A percentile compares a stretch with the other conserved stretches of the same genome.
These are phyloP conservation scores for Huntiella bhutanensis DNA, from an alignment of 2,329 filamentous ascomycete species.

Conservation along the genomic window DNA sequence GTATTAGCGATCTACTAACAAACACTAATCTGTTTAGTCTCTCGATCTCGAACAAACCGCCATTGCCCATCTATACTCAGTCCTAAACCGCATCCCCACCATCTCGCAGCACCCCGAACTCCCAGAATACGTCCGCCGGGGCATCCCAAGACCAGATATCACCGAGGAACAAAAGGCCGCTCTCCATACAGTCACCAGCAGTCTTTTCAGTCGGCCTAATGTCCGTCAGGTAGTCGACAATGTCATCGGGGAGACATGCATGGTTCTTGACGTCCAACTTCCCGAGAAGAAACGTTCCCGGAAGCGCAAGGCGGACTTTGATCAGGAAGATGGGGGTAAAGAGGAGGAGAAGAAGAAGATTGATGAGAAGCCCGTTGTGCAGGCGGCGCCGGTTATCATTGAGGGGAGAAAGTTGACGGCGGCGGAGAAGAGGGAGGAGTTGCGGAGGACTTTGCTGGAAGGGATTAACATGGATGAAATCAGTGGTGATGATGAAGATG, in stretches of 20 bases:
- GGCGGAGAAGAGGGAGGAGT: constrained; percentile 2
- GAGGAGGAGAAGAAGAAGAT: constrained; percentile 8
- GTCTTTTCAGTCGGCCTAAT: constrained; percentile 31
- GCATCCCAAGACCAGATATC: constrained; percentile 30
- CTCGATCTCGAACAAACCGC: constrained; percentile 39
- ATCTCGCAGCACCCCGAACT: constrained; percentile 32
- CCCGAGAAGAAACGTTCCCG: constrained; percentile 24
- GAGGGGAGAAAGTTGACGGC: constrained; percentile 16
- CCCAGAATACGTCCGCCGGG: constrained; percentile 27
- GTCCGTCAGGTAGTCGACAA: constrained; percentile 31
- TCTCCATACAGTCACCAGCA: constrained; percentile 41
- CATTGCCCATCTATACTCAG: constrained; percentile 34
- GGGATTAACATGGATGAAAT: constrained; percentile 10
- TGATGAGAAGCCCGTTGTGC: constrained; percentile 13
- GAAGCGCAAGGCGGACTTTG: constrained; percentile 14
- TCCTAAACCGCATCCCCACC: constrained; percentile 33
- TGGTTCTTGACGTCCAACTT: constrained; percentile 27
- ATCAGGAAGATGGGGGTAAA: constrained; percentile 14
- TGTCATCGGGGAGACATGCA: constrained; percentile 30
- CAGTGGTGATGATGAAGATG: constrained; percentile 17
- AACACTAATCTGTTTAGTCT: constrained; percentile 20
- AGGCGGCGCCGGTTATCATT: background rate
- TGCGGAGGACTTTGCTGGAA: constrained; percentile 6
- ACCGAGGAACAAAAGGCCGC: constrained; percentile 31
- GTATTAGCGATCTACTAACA: constrained; percentile 1